A percentile compares a stretch with the other conserved stretches of the same genome.
phyloP scores from a whole-genome alignment of 129 eudicot species.

The Pittosporum tobira region DNA sequence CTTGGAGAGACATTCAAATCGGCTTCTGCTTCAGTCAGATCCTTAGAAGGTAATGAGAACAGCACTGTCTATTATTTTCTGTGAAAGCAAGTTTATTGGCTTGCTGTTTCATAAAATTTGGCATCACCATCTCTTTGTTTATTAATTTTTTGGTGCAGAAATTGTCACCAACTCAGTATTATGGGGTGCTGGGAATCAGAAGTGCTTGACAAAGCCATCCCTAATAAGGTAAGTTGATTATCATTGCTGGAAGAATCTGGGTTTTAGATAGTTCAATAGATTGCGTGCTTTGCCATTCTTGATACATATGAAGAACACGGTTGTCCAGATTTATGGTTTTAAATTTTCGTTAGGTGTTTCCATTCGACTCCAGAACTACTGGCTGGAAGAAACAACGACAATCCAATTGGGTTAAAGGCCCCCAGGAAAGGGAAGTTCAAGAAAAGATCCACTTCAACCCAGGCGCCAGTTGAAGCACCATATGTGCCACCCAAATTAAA shows the following conservation, averaged over 20 bases:
- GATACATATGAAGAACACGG: neutral
- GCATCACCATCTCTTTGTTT: neutral
- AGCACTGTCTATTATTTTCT: neutral
- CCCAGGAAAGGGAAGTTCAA: conserved; percentile 46
- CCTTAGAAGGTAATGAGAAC: conserved; percentile 26
- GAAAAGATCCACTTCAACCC: conserved; percentile 36
- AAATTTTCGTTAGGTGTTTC: conserved; percentile 33
- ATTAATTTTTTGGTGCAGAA: conserved; percentile 21
- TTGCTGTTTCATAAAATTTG: neutral
- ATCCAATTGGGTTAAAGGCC: conserved; percentile 32
- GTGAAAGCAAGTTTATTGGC: neutral
- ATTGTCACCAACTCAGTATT: conserved; percentile 17
- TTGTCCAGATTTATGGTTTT: neutral
- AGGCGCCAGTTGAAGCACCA: conserved; percentile 70
- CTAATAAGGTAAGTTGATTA: conserved; percentile 37
- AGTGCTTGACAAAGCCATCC: conserved; percentile 16
- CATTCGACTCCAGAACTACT: conserved; percentile 52
- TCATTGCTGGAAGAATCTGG: neutral
- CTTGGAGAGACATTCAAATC: conserved; percentile 10
- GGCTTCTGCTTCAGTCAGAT: conserved; percentile 22
- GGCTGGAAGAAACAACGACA: conserved; percentile 28
- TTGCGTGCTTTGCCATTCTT: neutral
- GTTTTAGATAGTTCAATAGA: neutral
- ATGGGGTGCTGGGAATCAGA: conserved; percentile 16
- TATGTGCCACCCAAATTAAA: conserved; percentile 58